phyloP scores from a whole-genome alignment of 163 green algal genomes.

The Scenedesmus sp. region DNA sequence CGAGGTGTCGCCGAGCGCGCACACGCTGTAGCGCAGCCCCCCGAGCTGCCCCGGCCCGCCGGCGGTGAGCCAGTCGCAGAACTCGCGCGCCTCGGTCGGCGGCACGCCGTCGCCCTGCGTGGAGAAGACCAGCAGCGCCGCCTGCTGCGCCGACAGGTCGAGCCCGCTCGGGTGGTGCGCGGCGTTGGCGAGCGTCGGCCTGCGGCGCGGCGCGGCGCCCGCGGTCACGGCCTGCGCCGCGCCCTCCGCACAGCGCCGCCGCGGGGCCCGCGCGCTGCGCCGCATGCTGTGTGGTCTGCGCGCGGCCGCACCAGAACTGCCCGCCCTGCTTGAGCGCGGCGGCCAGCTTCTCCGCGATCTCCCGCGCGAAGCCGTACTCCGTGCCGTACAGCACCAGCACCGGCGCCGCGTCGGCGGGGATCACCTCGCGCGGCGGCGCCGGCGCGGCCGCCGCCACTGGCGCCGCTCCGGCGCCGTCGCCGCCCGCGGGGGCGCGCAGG shows the following conservation, averaged over 20 bases:
- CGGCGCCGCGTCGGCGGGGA: conserved; percentile 43
- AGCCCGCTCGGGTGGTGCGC: conserved; percentile 72
- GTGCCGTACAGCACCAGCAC: conserved; percentile 86
- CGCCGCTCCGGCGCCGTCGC: not conserved
- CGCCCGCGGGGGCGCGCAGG: conserved; percentile 23
- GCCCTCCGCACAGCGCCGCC: too few relatives aligned
- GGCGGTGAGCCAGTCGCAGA: conserved; percentile 86
- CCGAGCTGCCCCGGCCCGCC: conserved; percentile 50
- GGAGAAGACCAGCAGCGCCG: conserved; percentile 81
- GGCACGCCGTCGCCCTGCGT: conserved; percentile 95
- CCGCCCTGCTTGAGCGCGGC: conserved; percentile 49
- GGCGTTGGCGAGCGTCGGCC: conserved; percentile 83
- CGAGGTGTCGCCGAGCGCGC: conserved; percentile 86
- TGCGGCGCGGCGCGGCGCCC: conserved; percentile 41
- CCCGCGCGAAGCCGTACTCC: conserved; percentile 91
- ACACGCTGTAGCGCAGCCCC: conserved; percentile 75
- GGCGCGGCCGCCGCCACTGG: not conserved
- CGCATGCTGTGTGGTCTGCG: too few relatives aligned
- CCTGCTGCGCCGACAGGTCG: conserved; percentile 69
- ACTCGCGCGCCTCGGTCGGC: conserved; percentile 84
- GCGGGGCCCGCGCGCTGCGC: too few relatives aligned
- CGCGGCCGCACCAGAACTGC: conserved; percentile 60
- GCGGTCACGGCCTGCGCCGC: too few relatives aligned
- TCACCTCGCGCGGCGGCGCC: not conserved
- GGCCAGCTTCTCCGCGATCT: conserved; percentile 86